These are phyloP conservation scores for Lactifluus pinguis DNA, from an alignment of 768 basidiomycete genomes.

Conservation along the genomic window DNA sequence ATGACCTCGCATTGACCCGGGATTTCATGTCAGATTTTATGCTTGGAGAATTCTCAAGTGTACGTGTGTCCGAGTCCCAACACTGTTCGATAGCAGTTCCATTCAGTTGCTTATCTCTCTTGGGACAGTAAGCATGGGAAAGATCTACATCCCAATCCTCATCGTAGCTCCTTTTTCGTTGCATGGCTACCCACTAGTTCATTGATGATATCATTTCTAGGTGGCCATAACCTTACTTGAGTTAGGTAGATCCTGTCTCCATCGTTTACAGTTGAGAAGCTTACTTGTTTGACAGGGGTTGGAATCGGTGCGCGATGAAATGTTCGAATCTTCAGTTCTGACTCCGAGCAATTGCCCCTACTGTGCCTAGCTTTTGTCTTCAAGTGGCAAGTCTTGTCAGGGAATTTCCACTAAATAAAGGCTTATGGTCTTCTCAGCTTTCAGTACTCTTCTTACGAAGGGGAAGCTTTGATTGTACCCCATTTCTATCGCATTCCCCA, in stretches of 20 bases:
- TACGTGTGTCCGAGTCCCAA: not conserved
- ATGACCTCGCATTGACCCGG: not conserved
- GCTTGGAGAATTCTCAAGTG: constrained; percentile 1
- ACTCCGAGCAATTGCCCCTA: not conserved
- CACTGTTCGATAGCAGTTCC: not conserved
- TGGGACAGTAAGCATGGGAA: constrained; percentile 3
- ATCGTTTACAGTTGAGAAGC: not conserved
- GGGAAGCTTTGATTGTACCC: not conserved
- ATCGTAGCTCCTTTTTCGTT: not conserved
- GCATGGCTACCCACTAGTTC: too few relatives aligned
- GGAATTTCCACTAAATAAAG: too few relatives aligned
- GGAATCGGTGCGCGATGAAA: not conserved
- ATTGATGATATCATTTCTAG: not conserved
- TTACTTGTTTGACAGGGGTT: not conserved
- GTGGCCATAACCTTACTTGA: not conserved
- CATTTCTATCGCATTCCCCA: not conserved
- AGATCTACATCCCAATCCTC: not conserved
- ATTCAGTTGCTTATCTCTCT: not conserved
- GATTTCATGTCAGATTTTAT: not conserved
- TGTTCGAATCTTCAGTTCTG: not conserved
- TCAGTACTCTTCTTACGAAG: not conserved
- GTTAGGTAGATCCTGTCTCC: not conserved
- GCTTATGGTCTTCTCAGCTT: not conserved
- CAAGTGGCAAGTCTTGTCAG: not conserved
- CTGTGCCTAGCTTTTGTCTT: not conserved